A percentile compares a stretch with the other conserved stretches of the same genome.
These are phyloP conservation scores for Tubosaeta brunneosetosa DNA, from an alignment of 768 basidiomycete genomes.

Conservation along the genomic window DNA sequence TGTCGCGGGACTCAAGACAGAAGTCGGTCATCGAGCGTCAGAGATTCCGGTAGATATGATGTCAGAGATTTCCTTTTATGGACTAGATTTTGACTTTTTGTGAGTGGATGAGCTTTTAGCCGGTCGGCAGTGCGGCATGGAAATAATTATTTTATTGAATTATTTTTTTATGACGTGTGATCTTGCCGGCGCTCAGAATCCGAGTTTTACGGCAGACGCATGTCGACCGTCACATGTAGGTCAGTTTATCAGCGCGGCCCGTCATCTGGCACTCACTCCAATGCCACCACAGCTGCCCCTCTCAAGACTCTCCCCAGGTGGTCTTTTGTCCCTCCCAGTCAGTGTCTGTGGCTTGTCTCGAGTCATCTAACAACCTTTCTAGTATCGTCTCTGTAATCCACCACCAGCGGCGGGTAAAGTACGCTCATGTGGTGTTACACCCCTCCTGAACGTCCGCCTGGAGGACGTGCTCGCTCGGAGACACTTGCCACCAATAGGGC, in stretches of 20 bases:
- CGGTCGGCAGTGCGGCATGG: slow-evolving; percentile 10
- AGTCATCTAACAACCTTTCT: not conserved
- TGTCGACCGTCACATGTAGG: not conserved
- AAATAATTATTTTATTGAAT: not conserved
- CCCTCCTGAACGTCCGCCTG: slow-evolving; percentile 60
- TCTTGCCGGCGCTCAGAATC: slow-evolving; percentile 9
- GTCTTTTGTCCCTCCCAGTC: slow-evolving; percentile 39
- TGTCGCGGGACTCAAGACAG: slow-evolving; percentile 64
- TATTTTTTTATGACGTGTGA: not conserved
- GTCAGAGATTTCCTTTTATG: not conserved
- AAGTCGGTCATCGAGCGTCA: slow-evolving; percentile 76
- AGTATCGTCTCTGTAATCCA: slow-evolving; percentile 58
- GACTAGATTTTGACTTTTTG: slow-evolving; percentile 10
- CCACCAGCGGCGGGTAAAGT: slow-evolving; percentile 66
- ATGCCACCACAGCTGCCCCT: slow-evolving; percentile 27
- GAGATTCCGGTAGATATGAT: slow-evolving; percentile 49
- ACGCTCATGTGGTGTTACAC: slow-evolving; percentile 64
- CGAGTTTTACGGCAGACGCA: slow-evolving; percentile 10
- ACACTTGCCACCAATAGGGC: slow-evolving; percentile 73
- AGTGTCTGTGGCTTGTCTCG: slow-evolving; percentile 2
- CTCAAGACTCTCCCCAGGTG: slow-evolving; percentile 30
- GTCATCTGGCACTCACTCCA: not conserved
- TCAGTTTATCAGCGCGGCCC: slow-evolving; percentile 12
- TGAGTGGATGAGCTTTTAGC: slow-evolving; percentile 5
- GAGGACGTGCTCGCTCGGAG: slow-evolving; percentile 73